Evolutionary conservation across 495 filamentous ascomycete species (phyloP).

Genomic region (Apodospora peruviana): DNA sequence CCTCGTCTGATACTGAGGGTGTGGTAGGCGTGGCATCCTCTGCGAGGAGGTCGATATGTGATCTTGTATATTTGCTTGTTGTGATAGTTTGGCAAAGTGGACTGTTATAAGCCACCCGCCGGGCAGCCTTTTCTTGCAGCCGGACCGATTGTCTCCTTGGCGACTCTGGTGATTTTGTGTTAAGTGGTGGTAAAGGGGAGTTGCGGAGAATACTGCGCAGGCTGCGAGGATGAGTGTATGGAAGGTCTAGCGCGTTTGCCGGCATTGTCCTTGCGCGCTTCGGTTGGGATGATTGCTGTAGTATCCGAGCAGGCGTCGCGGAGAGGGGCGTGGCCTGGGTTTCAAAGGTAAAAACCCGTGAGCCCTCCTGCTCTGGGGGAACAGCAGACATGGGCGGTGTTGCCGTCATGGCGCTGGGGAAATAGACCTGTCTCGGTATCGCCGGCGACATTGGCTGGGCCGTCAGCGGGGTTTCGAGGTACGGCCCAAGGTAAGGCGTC

Average conservation of each 20-base stretch:
- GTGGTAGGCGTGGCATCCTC: constrained; percentile 47
- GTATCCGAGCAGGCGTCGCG: background rate
- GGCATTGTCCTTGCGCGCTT: constrained; percentile 36
- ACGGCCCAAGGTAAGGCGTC: constrained; percentile 37
- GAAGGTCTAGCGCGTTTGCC: constrained; percentile 24
- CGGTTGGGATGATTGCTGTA: constrained; percentile 24
- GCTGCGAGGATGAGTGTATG: constrained; percentile 61
- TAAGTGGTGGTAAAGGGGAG: constrained; percentile 55
- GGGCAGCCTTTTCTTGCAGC: constrained; percentile 40
- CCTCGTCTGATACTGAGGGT: constrained; percentile 28
- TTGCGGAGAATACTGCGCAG: constrained; percentile 74
- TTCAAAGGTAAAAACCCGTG: constrained; percentile 35
- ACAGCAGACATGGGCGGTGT: constrained; percentile 47
- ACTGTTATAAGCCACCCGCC: constrained; percentile 49
- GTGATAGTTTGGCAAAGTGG: constrained; percentile 51
- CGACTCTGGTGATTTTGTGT: constrained; percentile 37
- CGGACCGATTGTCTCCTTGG: constrained; percentile 42
- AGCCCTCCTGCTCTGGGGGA: constrained; percentile 28
- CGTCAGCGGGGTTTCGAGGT: constrained; percentile 40
- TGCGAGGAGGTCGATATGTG: constrained; percentile 48
- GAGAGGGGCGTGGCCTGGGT: constrained; percentile 5
- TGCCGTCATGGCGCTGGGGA: constrained; percentile 42
- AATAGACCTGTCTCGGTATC: constrained; percentile 31
- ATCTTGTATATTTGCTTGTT: constrained; percentile 48
- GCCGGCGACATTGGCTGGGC: constrained; percentile 38